Evolutionary conservation across 108 stramenopile species (phyloP), one percentile per base, ranked within the genome.

Genomic region (Fragilariopsis cylindrus): DNA sequence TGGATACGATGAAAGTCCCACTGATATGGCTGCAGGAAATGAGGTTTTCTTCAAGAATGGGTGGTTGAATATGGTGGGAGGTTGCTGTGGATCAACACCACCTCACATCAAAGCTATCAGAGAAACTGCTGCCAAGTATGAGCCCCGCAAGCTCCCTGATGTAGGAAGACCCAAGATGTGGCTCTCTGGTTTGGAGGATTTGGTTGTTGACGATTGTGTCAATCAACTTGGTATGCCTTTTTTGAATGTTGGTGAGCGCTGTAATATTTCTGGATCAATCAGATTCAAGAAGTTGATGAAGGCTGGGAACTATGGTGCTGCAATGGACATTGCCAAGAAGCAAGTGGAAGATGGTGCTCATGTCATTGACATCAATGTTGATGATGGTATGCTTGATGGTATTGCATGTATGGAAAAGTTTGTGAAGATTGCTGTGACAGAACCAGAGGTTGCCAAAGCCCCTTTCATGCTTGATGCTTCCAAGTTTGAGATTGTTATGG

Each of bases 381-480:
- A 98, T 79, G 97, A 98, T 74, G 97, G 97, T 58, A 88, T 98
- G 81, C 74, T 98, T 74, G 97, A 98, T 80, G 97, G 97, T 19
- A 65, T 97, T 48, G 94, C 94, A 16, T 96, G 96, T 6, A 98
- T 98, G 97, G 92, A 95, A 70, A 96, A 96, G 87, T 98, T 98
- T 91, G 92, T 97, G 54, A 96, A 96, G 88, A 97, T 98, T 77
- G 96, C 96, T 42, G 87, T 95, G 40, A 97, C 96, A 18, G 96
- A 97, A 84, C 96, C 96, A 21, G 97, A 98, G 57, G 76, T 97
- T 42, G 68, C 88, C 45, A 96, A 95, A 90, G 96, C 92, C 42
- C 97, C 97, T 6, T 96, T 98, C 86, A 97, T 98, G 97, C 71
- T 98, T 64, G 97, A 98, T 78, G 92, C 96, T 3, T 97, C 96